A percentile compares a stretch with the other conserved stretches of the same genome.
These are phyloP conservation scores for Trametes sp. DNA, from an alignment of 1,284 basidiomycete genomes.

Conservation along the genomic window DNA sequence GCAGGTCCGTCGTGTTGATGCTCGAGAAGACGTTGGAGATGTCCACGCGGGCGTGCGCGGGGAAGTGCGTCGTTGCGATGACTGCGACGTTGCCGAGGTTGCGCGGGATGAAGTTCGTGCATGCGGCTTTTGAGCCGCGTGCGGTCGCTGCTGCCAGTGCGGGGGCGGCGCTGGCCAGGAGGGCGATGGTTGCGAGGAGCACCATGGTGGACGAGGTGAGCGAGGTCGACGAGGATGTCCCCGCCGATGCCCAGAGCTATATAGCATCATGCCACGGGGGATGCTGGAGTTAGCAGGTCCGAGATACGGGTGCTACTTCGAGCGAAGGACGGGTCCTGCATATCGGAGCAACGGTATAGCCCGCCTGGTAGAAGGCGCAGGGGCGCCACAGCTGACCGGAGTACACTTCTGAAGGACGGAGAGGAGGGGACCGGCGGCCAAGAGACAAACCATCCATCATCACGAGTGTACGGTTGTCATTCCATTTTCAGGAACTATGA, in stretches of 20 bases:
- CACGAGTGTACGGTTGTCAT: not conserved
- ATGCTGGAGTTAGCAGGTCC: not conserved
- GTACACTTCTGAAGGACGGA: not conserved
- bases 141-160: not conserved
- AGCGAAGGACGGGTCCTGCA: not conserved
- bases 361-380: not conserved
- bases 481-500: not conserved
- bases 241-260: not conserved
- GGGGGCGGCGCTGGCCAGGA: not conserved
- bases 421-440: not conserved
- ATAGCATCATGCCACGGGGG: not conserved
- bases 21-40: conserved; percentile 23
- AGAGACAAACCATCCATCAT: not conserved
- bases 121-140: conserved; percentile 3
- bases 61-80: conserved; percentile 24
- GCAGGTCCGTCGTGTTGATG: conserved; percentile 26
- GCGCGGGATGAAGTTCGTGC: conserved; percentile 2
- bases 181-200: not conserved
- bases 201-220: not conserved
- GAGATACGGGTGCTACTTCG: not conserved
- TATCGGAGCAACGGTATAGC: not conserved
- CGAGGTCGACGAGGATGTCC: not conserved
- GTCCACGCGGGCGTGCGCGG: conserved; percentile 21
- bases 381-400: not conserved
- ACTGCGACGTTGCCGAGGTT: conserved; percentile 15